Evolutionary conservation across 805 yeast genomes (phyloP), one percentile per base, ranked within the genome.

Genomic region (Lachancea kluyveri): DNA sequence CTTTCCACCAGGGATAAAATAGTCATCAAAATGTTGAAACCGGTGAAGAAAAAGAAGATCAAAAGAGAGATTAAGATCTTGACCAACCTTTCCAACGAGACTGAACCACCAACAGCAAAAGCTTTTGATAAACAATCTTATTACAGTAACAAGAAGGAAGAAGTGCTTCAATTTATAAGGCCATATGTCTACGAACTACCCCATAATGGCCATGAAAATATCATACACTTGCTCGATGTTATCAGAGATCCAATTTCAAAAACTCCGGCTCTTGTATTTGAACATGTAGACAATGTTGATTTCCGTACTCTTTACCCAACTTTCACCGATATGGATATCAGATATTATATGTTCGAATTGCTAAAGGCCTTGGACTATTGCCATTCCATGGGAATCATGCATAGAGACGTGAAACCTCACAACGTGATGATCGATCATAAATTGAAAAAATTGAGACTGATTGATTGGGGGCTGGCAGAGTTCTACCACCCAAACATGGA

Each of bases 381-480:
- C 23, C 96, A 88, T 60, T 83, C 95, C 8, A 82, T 82, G 86
- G 96, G 96, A 14, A 85, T 88, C 39, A 87, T 88, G 77, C 96
- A 88, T 54, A 70, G 96, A 54, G 96, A 88, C 59, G 95, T 88
- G 35, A 88, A 88, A 59, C 96, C 96, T 8, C 95, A 88, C 50
- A 88, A 88, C 58, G 83, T 88, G 42, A 88, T 88, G 95, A 88
- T 88, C 45, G 96, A 88, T 57, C 95, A 84, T 34, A 63, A 69
- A 39, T 70, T 68, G 40, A 76, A 64, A 57, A 75, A 72, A 50
- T 62, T 88, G 45, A 72, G 95, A 42, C 70, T 87, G 42, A 87
- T 88, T 33, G 96, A 88, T 59, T 88, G 96, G 96, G 96, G 96
- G 6, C 63, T 88, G 31, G 96, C 96, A 6, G 96, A 88, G 57